Evolutionary conservation across 139 green algal species (phyloP).

Genomic region (Coelastrella sp.): DNA sequence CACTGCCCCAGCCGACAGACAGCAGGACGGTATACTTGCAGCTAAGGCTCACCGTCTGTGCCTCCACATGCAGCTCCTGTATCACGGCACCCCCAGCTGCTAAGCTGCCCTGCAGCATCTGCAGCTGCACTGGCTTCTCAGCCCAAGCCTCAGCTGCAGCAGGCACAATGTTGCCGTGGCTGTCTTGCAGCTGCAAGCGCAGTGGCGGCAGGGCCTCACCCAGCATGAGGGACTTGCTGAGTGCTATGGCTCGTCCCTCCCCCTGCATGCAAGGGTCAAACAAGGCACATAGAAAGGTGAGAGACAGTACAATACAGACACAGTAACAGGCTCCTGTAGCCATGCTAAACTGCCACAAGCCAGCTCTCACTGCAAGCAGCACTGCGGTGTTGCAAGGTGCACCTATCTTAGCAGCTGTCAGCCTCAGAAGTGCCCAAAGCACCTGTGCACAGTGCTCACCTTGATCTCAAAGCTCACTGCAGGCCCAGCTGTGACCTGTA

Average conservation of each 20-base stretch:
- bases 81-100: conserved; percentile 32
- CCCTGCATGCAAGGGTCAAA: conserved; percentile 44
- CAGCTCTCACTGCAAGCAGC: too few relatives aligned
- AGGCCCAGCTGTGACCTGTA: conserved; percentile 61
- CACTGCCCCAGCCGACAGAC: not conserved
- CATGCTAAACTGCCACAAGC: too few relatives aligned
- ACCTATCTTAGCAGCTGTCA: too few relatives aligned
- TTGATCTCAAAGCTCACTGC: conserved; percentile 58
- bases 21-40: not conserved
- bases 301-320: too few relatives aligned
- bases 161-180: conserved; percentile 64
- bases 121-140: conserved; percentile 20
- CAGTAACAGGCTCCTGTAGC: too few relatives aligned
- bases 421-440: too few relatives aligned
- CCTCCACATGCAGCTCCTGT: conserved; percentile 34
- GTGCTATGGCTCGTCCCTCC: conserved; percentile 61
- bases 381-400: too few relatives aligned
- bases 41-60: conserved; percentile 38
- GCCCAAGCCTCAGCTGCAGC: not conserved
- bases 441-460: conserved; percentile 32
- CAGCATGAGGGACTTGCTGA: conserved; percentile 62
- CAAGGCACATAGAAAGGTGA: not conserved
- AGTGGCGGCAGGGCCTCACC: conserved; percentile 76
- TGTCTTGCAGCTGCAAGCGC: conserved; percentile 64
- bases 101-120: conserved; percentile 45